These are phyloP conservation scores for Pseudogymnoascus pannorum DNA, from an alignment of 2,329 filamentous ascomycete genomes.

Conservation along the genomic window DNA sequence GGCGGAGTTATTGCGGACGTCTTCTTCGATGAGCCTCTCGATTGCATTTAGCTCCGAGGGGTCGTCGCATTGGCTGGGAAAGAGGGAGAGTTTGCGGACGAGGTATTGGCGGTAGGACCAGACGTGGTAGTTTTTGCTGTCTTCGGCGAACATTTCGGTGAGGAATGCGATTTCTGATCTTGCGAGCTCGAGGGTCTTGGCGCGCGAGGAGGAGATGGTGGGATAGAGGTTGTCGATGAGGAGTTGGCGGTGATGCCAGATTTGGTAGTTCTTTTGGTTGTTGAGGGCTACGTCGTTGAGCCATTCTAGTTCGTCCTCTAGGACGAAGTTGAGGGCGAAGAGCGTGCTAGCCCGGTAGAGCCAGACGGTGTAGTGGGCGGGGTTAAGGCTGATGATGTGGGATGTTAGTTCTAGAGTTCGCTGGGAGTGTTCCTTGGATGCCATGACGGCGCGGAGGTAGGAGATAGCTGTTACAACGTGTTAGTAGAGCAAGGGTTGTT, in stretches of 20 bases:
- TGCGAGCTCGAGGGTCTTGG: slow-evolving; percentile 49
- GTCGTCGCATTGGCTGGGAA: slow-evolving; percentile 46
- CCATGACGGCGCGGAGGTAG: slow-evolving; percentile 92
- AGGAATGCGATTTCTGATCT: slow-evolving; percentile 69
- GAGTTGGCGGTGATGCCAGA: slow-evolving; percentile 74
- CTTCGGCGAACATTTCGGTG: slow-evolving; percentile 69
- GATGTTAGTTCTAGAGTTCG: slow-evolving; percentile 76
- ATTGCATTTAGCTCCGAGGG: slow-evolving; percentile 60
- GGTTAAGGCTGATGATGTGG: slow-evolving; percentile 86
- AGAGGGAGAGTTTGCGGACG: slow-evolving; percentile 60
- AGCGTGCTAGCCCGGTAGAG: slow-evolving; percentile 83
- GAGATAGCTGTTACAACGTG: slow-evolving; percentile 56
- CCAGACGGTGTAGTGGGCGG: slow-evolving; percentile 98
- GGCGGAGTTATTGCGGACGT: slow-evolving; percentile 92
- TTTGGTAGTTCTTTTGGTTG: slow-evolving; percentile 97
- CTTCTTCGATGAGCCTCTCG: slow-evolving; percentile 64
- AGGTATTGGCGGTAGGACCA: slow-evolving; percentile 87
- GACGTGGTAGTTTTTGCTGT: slow-evolving; percentile 97
- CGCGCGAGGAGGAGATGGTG: slow-evolving; percentile 51
- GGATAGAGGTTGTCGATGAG: slow-evolving; percentile 52
- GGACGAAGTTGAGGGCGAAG: slow-evolving; percentile 43
- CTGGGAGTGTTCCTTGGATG: slow-evolving; percentile 71
- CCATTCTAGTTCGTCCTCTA: slow-evolving; percentile 63
- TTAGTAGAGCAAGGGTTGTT: slow-evolving; percentile 1
- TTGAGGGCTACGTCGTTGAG: slow-evolving; percentile 74